Evolutionary conservation across 2,329 filamentous ascomycete species (phyloP).

Genomic region (Cladorrhinum sp.): DNA sequence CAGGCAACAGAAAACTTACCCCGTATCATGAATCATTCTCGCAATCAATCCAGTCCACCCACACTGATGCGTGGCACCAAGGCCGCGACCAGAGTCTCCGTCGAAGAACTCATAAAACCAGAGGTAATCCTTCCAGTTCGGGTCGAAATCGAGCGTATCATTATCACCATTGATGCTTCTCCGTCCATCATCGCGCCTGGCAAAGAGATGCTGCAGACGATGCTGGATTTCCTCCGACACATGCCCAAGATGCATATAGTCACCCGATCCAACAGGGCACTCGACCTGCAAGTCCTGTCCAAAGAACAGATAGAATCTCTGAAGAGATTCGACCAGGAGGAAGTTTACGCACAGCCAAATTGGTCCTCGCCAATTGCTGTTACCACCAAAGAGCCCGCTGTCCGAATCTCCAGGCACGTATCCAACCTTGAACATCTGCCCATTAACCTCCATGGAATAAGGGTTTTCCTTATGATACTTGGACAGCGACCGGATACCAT

Average conservation of each 20-base stretch:
- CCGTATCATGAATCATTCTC: constrained; percentile 96
- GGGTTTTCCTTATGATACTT: constrained; percentile 89
- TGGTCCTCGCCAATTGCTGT: constrained; percentile 96
- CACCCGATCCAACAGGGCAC: constrained; percentile 88
- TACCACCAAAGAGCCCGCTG: constrained; percentile 90
- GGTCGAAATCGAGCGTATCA: constrained; percentile 84
- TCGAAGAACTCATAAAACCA: constrained; percentile 99
- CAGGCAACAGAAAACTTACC: constrained; percentile 56
- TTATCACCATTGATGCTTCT: constrained; percentile 85
- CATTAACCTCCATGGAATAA: constrained; percentile 93
- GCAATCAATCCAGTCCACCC: constrained; percentile 96
- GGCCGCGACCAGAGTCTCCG: constrained; percentile 81
- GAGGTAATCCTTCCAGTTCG: constrained; percentile 87
- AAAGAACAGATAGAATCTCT: constrained; percentile 95
- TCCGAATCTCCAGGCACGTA: constrained; percentile 97
- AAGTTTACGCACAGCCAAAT: constrained; percentile 98
- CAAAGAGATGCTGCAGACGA: constrained; percentile 87
- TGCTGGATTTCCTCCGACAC: constrained; percentile 95
- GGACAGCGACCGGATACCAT: constrained; percentile 88
- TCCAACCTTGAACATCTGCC: constrained; percentile 79
- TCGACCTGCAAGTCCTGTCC: constrained; percentile 85
- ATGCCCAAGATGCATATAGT: constrained; percentile 92
- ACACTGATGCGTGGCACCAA: constrained; percentile 91
- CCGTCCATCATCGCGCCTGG: constrained; percentile 76
- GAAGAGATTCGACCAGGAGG: constrained; percentile 87